Base-by-base conservation (phyloP, 2,329 filamentous ascomycete species). In the Pestalotiopsis sp. region DNA sequence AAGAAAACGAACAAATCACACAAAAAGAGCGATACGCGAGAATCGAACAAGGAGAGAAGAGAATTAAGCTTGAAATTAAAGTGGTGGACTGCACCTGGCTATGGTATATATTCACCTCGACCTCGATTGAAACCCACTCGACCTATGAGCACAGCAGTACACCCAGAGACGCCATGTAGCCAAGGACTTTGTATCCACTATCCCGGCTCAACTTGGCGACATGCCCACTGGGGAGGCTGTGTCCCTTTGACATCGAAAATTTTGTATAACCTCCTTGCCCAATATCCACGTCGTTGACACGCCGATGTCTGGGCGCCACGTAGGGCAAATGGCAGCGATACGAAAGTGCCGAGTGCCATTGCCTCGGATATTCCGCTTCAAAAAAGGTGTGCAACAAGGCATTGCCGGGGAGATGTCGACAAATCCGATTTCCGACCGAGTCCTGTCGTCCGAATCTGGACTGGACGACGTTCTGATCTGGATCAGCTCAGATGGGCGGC, bases 51-150 rank as follows among this genome's bases (percentile, higher is more conserved):
- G 17, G 45, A 20, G 4, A 20, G 25, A 13, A 27, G 14, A 58
- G 31, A 38, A 66, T 57, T 66, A 66, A 66, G 64, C 45, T 66
- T 66, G 45, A 66, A 36, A 20, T 66, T 66, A 66, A 45, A 36
- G 45, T 57, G 64, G 27, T 66, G 64, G 64, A 11, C 14, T 49
- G 38, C 20, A 25, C 61, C 14, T 3, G 11, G n/a, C 7, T n/a
- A 12, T 25, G 39, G 20, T 64, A 64, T 64, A 64, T 64, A 52
- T 52, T 11, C 17, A 13, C 12, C 11, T 31, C 6, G n/a, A 17
- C 38, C 13, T 6, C 9, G 25, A 49, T 41, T 4, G 27, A 64
- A 12, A 4, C 1, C 17, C n/a, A 11, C 9, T 36, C 31, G 31
- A 5, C 17, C 23, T 27, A 27, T 14, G 5, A 25, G 45, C 20